Conservation (phyloP, 805 yeast genomes). For the Candida piceae region DNA sequence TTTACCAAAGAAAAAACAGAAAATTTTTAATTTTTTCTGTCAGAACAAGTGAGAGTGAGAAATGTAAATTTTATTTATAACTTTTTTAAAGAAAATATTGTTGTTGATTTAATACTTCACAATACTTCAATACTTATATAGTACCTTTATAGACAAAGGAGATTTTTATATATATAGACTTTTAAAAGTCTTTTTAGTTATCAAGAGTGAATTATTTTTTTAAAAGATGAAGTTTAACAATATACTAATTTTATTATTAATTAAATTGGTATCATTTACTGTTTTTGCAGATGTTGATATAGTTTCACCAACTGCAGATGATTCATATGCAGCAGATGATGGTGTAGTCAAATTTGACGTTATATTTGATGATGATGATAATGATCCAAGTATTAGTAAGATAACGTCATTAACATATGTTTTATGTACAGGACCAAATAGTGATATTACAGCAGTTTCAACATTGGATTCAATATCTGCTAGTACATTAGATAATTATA, state of each 20-base stretch:
- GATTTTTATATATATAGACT: no score
- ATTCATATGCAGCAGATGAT: constrained; percentile 34
- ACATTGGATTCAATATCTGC: constrained; percentile 29
- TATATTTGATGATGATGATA: constrained; percentile 55
- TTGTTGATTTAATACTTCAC: no score
- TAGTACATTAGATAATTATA: constrained; percentile 26
- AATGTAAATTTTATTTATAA: no score
- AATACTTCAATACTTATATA: no score
- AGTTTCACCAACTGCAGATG: constrained; percentile 37
- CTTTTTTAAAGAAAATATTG: no score
- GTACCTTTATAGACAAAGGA: not conserved
- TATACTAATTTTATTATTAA: constrained; percentile 1
- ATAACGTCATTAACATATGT: constrained; percentile 44
- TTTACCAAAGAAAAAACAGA: no score
- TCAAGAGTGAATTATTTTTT: no score
- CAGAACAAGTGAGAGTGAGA: no score
- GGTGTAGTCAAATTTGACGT: constrained; percentile 35
- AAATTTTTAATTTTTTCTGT: no score
- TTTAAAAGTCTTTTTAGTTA: no score
- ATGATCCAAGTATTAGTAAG: constrained; percentile 39
- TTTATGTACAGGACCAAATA: constrained; percentile 66
- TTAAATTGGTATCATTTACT: constrained; percentile 4
- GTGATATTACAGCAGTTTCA: constrained; percentile 37
- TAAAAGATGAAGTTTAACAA: not conserved
- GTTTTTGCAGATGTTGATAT: constrained; percentile 44